Base-by-base conservation (phyloP, 2,329 filamentous ascomycete species). In the Ophiosphaerella korrae region DNA sequence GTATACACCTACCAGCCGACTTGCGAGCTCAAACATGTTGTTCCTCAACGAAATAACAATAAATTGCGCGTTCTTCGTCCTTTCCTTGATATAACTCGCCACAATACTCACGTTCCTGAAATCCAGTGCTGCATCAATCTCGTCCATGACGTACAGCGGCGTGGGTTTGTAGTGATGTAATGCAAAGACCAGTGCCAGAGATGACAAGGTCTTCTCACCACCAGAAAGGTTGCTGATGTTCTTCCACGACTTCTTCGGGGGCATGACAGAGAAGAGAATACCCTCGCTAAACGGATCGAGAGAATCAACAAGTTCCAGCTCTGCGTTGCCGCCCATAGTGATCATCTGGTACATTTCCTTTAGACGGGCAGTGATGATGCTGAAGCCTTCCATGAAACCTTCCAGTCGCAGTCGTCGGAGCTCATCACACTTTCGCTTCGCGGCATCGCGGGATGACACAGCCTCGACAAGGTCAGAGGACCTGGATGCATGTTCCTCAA, bases 271-370 rank as follows among this genome's bases (percentile, higher is more conserved):
- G 80, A 99, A 99, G 41, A 97, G 74, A 56, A 99, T 97, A 23
- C 94, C 94, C 75, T 99, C 94, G 6, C 89, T 92, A 80, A 99
- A 99, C 0, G 94, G 94, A 72, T 99, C 95, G 2, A 99, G 80
- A 14, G 88, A 93, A 78, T 99, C 94, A 35, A 99, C 94, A 21
- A 99, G 86, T 74, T 99, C 95, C 11, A 99, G 84, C 77, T 99
- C 94, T 0, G 94, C 94, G 66, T 99, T 99, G 48, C 94, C 94
- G 55, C 94, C 94, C 92, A 99, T 97, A 18, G 94, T 99, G 73
- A 99, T 99, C 92, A 99, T 97, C 73, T 99, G 94, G 77, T 99
- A 99, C 94, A 99, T 99, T 71, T 99, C 94, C 79, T 99, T 99
- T 39, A 99, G 82, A 1, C 93, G 89, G 21, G 97, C 81, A 1